These are phyloP conservation scores for Lentinula aciculospora DNA, from an alignment of 768 basidiomycete genomes.

Conservation along the genomic window DNA sequence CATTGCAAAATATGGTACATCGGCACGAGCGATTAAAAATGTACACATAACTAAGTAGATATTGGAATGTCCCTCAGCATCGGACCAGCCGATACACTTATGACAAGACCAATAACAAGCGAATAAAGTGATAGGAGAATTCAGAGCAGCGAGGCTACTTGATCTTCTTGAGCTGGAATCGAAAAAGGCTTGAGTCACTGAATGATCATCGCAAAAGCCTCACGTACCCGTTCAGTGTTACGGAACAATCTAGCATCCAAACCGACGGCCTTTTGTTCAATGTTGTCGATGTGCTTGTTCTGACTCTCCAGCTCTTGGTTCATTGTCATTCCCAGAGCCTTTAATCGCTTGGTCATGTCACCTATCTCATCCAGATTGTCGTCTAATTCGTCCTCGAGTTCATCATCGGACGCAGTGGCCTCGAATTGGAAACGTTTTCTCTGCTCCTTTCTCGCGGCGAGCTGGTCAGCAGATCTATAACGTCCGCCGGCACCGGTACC, in stretches of 20 bases:
- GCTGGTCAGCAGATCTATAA: conserved; percentile 25
- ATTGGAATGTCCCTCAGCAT: neutral
- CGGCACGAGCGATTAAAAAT: neutral
- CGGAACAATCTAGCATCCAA: conserved; percentile 54
- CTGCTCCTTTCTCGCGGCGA: conserved; percentile 25
- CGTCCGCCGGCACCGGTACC: conserved; percentile 27
- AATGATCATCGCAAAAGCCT: too few relatives aligned
- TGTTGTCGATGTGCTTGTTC: conserved; percentile 51
- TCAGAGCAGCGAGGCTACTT: neutral
- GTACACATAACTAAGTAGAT: neutral
- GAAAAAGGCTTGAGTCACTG: neutral
- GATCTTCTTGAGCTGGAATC: neutral
- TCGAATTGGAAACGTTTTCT: conserved; percentile 70
- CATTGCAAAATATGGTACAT: neutral
- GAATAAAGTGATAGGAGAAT: neutral
- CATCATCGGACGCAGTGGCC: conserved; percentile 64
- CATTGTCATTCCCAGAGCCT: conserved; percentile 55
- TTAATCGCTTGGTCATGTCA: conserved; percentile 51
- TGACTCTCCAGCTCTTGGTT: conserved; percentile 64
- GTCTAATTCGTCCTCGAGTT: conserved; percentile 72
- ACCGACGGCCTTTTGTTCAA: conserved; percentile 52
- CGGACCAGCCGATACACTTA: neutral
- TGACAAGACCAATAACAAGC: neutral
- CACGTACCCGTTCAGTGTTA: conserved; percentile 52
- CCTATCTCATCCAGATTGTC: conserved; percentile 66